phyloP scores from a whole-genome alignment of 1,284 basidiomycete species.

The Cystobasidiaceae sp. region DNA sequence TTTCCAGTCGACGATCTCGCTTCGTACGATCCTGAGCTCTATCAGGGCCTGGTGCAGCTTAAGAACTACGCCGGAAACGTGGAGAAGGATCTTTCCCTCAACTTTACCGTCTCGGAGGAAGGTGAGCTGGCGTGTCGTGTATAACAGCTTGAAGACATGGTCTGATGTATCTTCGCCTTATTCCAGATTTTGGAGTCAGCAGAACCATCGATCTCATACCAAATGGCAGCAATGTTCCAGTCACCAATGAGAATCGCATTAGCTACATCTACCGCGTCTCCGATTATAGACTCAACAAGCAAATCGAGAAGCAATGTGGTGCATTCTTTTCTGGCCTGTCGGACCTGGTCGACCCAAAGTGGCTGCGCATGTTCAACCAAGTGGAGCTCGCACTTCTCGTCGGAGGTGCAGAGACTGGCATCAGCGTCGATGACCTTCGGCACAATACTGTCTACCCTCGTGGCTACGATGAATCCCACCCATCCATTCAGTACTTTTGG shows the following conservation, averaged over 20 bases:
- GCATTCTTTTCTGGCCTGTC: constrained; percentile 71
- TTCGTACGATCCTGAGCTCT: constrained; percentile 86
- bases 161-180: background rate
- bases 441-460: constrained; percentile 72
- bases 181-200: constrained; percentile 84
- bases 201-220: constrained; percentile 74
- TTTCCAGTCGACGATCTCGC: constrained; percentile 69
- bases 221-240: constrained; percentile 75
- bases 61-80: constrained; percentile 86
- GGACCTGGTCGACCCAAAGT: constrained; percentile 81
- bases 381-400: constrained; percentile 59
- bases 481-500: constrained; percentile 56
- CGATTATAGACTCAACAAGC: constrained; percentile 79
- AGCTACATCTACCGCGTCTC: constrained; percentile 84
- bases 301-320: constrained; percentile 73
- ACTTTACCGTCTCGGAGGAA: constrained; percentile 83
- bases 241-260: constrained; percentile 82
- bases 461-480: constrained; percentile 61
- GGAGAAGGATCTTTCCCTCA: constrained; percentile 79
- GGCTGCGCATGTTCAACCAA: constrained; percentile 90
- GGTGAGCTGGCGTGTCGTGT: constrained; percentile 52
- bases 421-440: constrained; percentile 75
- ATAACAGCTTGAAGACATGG: background rate
- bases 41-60: constrained; percentile 83
- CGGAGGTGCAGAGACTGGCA: constrained; percentile 49